Conservation (phyloP, 2,329 filamentous ascomycete species). For the Ascocoryne sarcoides region DNA sequence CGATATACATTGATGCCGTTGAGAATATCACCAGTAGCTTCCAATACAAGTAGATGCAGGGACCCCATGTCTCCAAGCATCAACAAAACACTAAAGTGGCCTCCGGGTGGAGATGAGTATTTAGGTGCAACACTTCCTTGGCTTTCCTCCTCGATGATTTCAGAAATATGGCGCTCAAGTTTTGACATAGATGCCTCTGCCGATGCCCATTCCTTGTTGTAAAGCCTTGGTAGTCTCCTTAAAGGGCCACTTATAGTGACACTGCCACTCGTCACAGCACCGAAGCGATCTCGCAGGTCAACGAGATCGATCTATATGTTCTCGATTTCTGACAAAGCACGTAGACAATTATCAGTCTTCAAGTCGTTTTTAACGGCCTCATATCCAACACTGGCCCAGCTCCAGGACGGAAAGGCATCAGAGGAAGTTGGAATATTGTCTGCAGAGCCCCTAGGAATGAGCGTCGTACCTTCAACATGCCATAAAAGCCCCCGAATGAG, state of each 20-base stretch:
- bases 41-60: conserved; percentile 10
- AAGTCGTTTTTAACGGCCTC: conserved; percentile 9
- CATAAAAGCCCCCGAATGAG: conserved; percentile 11
- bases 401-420: conserved; percentile 9
- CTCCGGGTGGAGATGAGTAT: conserved; percentile 11
- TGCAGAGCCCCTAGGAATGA: conserved; percentile 4
- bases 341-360: conserved; percentile 7
- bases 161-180: conserved; percentile 13
- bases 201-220: conserved; percentile 10
- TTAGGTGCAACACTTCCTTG: conserved; percentile 7
- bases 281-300: conserved; percentile 4
- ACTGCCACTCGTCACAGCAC: conserved; percentile 8
- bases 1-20: conserved; percentile 8
- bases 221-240: conserved; percentile 9
- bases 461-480: conserved; percentile 9
- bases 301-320: conserved; percentile 7
- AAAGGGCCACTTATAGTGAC: conserved; percentile 12
- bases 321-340: conserved; percentile 10
- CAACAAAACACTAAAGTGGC: conserved; percentile 10
- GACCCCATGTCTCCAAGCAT: conserved; percentile 6
- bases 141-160: conserved; percentile 10
- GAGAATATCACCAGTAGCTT: conserved; percentile 4
- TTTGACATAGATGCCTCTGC: conserved; percentile 10
- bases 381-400: conserved; percentile 12
- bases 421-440: conserved; percentile 5